Evolutionary conservation across 1,284 basidiomycete genomes (phyloP), one percentile per base, ranked within the genome.

Genomic region (Schizopora paradoxa): DNA sequence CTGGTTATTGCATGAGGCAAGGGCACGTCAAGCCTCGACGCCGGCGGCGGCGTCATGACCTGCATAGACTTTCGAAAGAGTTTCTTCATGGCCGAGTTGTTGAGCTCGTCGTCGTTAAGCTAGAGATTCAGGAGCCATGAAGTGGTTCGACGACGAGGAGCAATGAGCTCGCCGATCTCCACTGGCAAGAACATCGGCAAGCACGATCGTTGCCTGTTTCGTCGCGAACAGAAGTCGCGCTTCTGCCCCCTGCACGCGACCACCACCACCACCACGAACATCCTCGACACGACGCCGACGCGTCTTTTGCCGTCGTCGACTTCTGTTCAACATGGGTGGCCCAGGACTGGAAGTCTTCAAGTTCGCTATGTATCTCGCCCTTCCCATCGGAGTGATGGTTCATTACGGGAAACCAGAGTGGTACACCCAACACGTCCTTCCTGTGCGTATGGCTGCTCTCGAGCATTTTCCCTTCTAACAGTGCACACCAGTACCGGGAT

Each of bases 391-490:
- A 34, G 80, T 89, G 21, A 81, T 95, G 66, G 67, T 92, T 43
- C 86, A 93, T 62, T 94, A 89, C 59, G 91, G 91, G 43, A 88
- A 92, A 62, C 88, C 90, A 4, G 77, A 86, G 29, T 96, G 91
- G 91, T 95, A 93, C 60, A 71, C 76, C 38, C 69, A 73, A 35
- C 73, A 89, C 55, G 91, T 94, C 32, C 64, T 87, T 32, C 90
- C 91, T 7, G 91, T 91, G 63, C 54, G 86, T 66, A 10, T 14
- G 36, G 25, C 4, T 41, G 40, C 22, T 1, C 19, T 10, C 39
- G 46, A 18, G 25, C 14, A 18, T 18, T 36, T 34, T 21, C 52
- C 14, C 25, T 11, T 27, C 16, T 32, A 22, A 14, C 48, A 19
- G 19, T n/a, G 51, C 22, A 43, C 35, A 38, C 18, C 35, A 88